These are phyloP conservation scores for Phoenix roebelenii DNA, from an alignment of 176 grass and related monocot genomes.

Conservation along the genomic window DNA sequence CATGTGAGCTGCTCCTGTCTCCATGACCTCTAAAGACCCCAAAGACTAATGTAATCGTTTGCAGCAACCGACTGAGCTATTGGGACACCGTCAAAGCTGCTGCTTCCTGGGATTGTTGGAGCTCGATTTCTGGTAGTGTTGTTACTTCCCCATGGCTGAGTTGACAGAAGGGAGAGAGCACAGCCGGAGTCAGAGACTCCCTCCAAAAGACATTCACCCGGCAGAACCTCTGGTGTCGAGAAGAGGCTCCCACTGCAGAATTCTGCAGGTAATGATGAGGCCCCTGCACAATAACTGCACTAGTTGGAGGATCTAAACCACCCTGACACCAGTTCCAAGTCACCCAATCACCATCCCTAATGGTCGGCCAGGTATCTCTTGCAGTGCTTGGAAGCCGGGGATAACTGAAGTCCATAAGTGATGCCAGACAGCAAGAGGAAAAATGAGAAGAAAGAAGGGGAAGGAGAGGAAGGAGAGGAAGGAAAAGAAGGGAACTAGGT, in stretches of 20 bases:
- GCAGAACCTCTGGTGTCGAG: slow-evolving; percentile 11
- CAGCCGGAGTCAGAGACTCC: slow-evolving; percentile 29
- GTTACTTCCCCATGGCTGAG: slow-evolving; percentile 19
- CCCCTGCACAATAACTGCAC: slow-evolving; percentile 1
- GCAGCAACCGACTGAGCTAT: slow-evolving; percentile 1
- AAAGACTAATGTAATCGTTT: slow-evolving; percentile 8
- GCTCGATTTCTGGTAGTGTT: background rate
- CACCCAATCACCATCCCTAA: slow-evolving; percentile 4
- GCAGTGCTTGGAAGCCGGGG: slow-evolving; percentile 2
- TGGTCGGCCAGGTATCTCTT: slow-evolving; percentile 28
- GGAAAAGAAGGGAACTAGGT: too few relatives aligned
- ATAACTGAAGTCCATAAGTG: slow-evolving; percentile 28
- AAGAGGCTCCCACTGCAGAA: slow-evolving; percentile 6
- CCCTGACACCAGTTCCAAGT: background rate
- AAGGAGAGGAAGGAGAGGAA: too few relatives aligned
- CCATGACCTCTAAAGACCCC: slow-evolving; percentile 17
- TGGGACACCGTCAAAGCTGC: slow-evolving; percentile 4
- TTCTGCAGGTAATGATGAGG: slow-evolving; percentile 11
- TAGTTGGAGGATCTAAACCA: background rate
- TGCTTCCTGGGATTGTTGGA: slow-evolving; percentile 3
- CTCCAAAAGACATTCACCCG: slow-evolving; percentile 17
- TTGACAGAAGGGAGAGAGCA: slow-evolving; percentile 62
- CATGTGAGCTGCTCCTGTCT: background rate
- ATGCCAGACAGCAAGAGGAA: too few relatives aligned
- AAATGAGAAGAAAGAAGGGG: too few relatives aligned